Percentiles rank a stretch among this genome's conserved stretches.
These are phyloP conservation scores for Discostella stelligeroides DNA, from an alignment of 108 stramenopile species.

Conservation along the genomic window DNA sequence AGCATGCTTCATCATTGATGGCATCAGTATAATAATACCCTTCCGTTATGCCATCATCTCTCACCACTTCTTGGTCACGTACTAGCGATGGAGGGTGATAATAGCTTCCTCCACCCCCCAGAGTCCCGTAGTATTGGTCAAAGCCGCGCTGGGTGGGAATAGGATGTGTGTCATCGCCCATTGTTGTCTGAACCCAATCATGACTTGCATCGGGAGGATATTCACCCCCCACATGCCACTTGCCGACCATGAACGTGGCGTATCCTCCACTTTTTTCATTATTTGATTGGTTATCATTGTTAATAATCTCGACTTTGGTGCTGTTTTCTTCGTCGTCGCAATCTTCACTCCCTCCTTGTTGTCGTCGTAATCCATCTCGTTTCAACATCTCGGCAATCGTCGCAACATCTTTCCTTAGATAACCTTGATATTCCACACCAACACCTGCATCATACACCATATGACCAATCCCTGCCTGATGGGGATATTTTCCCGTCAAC, in stretches of 20 bases:
- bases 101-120: slow-evolving; percentile 54
- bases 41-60: slow-evolving; percentile 39
- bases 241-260: slow-evolving; percentile 48
- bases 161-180: slow-evolving; percentile 45
- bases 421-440: slow-evolving; percentile 46
- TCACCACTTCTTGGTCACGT: slow-evolving; percentile 29
- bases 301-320: not conserved
- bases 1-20: slow-evolving; percentile 53
- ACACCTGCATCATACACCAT: slow-evolving; percentile 56
- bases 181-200: slow-evolving; percentile 44
- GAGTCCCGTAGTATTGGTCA: slow-evolving; percentile 46
- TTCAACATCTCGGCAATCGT: slow-evolving; percentile 49
- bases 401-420: slow-evolving; percentile 28
- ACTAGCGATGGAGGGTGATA: slow-evolving; percentile 52
- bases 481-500: slow-evolving; percentile 49
- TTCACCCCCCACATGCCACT: slow-evolving; percentile 56
- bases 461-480: slow-evolving; percentile 54
- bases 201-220: slow-evolving; percentile 49
- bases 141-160: slow-evolving; percentile 49
- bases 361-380: not conserved
- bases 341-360: not conserved
- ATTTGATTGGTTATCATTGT: not conserved
- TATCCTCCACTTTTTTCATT: slow-evolving; percentile 29
- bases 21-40: slow-evolving; percentile 56
- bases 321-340: not conserved